A percentile compares a stretch with the other conserved stretches of the same genome.
These are phyloP conservation scores for Cordia subcordata DNA, from an alignment of 257 asterid genomes.

Conservation along the genomic window DNA sequence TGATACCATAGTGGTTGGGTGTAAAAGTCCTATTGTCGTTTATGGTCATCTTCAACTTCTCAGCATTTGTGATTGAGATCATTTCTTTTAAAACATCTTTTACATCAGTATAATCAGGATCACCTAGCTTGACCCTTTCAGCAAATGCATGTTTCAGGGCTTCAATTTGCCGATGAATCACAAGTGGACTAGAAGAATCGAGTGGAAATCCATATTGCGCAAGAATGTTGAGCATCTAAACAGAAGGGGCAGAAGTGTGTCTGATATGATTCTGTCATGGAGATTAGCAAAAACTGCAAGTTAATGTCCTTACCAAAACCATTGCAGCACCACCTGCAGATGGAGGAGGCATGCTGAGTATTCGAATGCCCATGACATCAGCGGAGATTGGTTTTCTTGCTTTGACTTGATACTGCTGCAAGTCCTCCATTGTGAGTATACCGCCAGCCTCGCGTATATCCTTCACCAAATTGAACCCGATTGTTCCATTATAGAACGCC, in stretches of 20 bases:
- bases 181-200: constrained; percentile 28
- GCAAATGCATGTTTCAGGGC: constrained; percentile 66
- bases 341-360: constrained; percentile 70
- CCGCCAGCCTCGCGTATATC: constrained; percentile 57
- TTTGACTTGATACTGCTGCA: constrained; percentile 42
- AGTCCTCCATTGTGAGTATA: constrained; percentile 46
- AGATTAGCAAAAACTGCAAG: background rate
- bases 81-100: constrained; percentile 29
- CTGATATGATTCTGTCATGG: background rate
- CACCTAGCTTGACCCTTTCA: constrained; percentile 54
- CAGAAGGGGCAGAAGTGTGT: background rate
- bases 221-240: constrained; percentile 59
- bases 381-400: constrained; percentile 35
- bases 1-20: constrained; percentile 56
- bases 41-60: constrained; percentile 33
- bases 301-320: constrained; percentile 43
- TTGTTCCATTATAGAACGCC: constrained; percentile 49
- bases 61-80: constrained; percentile 51
- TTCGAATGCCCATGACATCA: constrained; percentile 38
- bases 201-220: constrained; percentile 33
- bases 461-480: constrained; percentile 39
- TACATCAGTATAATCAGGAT: constrained; percentile 49
- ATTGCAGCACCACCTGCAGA: constrained; percentile 61
- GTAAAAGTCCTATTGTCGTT: constrained; percentile 46
- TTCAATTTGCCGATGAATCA: constrained; percentile 56